Percentiles rank a stretch among this genome's conserved stretches.
phyloP scores from a whole-genome alignment of 208 protist genomes.

The Acanthamoeba royreba region DNA sequence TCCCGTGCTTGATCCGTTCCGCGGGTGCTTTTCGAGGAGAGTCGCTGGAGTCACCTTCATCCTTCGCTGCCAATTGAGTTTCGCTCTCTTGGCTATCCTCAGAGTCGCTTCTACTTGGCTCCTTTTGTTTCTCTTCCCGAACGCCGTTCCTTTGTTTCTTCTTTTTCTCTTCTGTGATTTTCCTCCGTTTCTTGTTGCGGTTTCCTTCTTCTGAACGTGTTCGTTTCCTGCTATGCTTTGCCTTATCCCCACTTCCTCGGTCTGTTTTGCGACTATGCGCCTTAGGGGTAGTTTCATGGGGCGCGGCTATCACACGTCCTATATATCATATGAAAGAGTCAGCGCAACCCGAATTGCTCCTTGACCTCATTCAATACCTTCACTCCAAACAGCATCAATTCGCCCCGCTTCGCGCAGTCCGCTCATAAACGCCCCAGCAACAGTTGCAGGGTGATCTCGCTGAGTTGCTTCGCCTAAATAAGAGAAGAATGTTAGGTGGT shows the following conservation, averaged over 20 bases:
- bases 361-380: background rate
- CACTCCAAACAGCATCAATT: background rate
- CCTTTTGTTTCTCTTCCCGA: background rate
- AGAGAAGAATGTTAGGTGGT: background rate
- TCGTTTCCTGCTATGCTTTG: background rate
- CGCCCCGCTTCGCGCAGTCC: background rate
- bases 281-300: too few relatives aligned
- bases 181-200: background rate
- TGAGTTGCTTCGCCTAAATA: background rate
- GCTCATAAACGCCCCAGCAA: background rate
- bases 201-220: background rate
- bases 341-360: too few relatives aligned
- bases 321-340: too few relatives aligned
- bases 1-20: background rate
- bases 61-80: too few relatives aligned
- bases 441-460: constrained; percentile 6
- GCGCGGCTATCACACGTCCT: too few relatives aligned
- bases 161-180: background rate
- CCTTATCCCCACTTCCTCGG: background rate
- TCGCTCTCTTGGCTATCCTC: too few relatives aligned
- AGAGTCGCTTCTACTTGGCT: background rate
- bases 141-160: background rate
- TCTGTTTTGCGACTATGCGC: too few relatives aligned
- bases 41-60: too few relatives aligned
- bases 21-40: too few relatives aligned